Percentiles rank a stretch among this genome's conserved stretches.
phyloP scores from a whole-genome alignment of 2,329 filamentous ascomycete species.

The Hypocreales sp. region DNA sequence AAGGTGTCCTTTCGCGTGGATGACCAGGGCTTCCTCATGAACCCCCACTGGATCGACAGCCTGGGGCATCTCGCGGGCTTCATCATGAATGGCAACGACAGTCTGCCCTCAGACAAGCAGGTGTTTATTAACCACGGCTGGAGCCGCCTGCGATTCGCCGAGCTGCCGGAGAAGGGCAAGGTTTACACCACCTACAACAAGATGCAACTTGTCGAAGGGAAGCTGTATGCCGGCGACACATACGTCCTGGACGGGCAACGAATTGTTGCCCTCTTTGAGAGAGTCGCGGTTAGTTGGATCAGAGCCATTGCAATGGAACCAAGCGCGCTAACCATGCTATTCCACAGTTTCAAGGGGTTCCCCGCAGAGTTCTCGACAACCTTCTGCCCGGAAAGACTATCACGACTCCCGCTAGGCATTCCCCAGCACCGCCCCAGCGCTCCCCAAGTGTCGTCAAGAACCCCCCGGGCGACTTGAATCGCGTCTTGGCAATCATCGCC shows the following conservation, averaged over 20 bases:
- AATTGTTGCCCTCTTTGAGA: slow-evolving; percentile 33
- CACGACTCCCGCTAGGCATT: not conserved
- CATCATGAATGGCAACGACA: slow-evolving; percentile 41
- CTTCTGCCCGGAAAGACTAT: not conserved
- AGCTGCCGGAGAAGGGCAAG: not conserved
- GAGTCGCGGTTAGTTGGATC: slow-evolving; percentile 42
- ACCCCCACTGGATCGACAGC: slow-evolving; percentile 39
- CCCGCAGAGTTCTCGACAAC: slow-evolving; percentile 10
- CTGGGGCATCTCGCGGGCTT: slow-evolving; percentile 44
- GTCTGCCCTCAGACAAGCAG: slow-evolving; percentile 34
- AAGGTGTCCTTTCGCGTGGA: slow-evolving; percentile 27
- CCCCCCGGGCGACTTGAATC: not conserved
- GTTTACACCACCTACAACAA: slow-evolving; percentile 37
- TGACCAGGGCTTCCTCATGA: slow-evolving; percentile 1
- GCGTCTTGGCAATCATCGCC: slow-evolving; percentile 2
- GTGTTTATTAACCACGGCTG: slow-evolving; percentile 47
- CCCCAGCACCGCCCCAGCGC: not conserved
- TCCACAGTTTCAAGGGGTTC: slow-evolving; percentile 35
- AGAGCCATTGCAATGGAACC: too few relatives aligned
- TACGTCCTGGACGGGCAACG: slow-evolving; percentile 31
- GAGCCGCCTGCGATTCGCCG: slow-evolving; percentile 19
- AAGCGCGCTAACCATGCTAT: too few relatives aligned
- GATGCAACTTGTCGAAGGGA: slow-evolving; percentile 35
- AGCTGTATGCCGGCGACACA: slow-evolving; percentile 31
- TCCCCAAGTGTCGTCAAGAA: not conserved